Base-by-base conservation (phyloP, 1,284 basidiomycete genomes). In the Trichosporon sp. region DNA sequence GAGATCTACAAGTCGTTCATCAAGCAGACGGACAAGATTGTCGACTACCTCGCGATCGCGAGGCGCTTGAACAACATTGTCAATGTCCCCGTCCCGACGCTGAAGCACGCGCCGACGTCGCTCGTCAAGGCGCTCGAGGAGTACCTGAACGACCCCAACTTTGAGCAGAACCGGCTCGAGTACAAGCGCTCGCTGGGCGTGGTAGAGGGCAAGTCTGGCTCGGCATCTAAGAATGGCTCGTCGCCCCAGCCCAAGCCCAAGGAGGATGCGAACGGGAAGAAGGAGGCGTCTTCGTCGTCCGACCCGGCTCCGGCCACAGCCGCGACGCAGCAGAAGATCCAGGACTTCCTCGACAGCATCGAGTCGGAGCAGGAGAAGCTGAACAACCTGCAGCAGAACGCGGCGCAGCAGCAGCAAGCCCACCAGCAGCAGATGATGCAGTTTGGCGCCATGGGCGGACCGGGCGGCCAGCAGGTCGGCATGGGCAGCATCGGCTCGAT, bases 21-120 rank as follows among this genome's bases (percentile, higher is more conserved):
- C 81, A 88, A 87, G 66, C 93, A 99, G 78, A 95, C 95, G 0
- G 94, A 98, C 76, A 85, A 85, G 59, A 94, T 98, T 2, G 92
- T 97, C 4, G 94, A 97, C 74, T 99, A 89, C 75, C 86, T 99
- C 23, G 88, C 88, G n/a, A 88, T 95, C 31, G 93, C 95, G 7
- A 90, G 88, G 80, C 95, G 95, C 76, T 83, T 97, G 40, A 90
- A 96, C 75, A 92, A 95, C 75, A 82, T 97, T 25, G 83, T 98
- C 66, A 95, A 95, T 71, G 89, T 99, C 13, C 87, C 92, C 1
- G 90, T 99, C 60, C 96, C 96, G 1, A 95, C 92, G 74, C 82
- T 99, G 67, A 92, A 92, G 80, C 95, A 97, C 81, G 95, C 96
- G 0, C 96, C 95, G 8, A 89, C 97, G 21, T 94, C 91, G 2